A percentile compares a stretch with the other conserved stretches of the same genome.
These are phyloP conservation scores for Cytospora schulzeri DNA, from an alignment of 2,329 filamentous ascomycete genomes.

Conservation along the genomic window DNA sequence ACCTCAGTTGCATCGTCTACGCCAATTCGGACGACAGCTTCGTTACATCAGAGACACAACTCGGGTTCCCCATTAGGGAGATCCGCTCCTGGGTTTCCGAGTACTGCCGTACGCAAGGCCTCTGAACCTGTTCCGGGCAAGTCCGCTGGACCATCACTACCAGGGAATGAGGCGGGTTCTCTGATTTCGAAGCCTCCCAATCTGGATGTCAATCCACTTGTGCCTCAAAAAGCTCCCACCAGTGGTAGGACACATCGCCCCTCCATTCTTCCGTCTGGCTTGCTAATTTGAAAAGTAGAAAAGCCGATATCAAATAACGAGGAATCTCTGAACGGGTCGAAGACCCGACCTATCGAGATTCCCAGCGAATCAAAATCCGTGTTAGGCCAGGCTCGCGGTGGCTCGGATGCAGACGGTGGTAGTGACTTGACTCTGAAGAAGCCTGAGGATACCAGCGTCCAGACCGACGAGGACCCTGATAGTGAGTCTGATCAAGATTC, in stretches of 20 bases:
- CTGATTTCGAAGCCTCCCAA: background rate
- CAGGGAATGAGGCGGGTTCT: background rate
- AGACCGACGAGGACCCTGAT: background rate
- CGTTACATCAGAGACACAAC: slow-evolving; percentile 8
- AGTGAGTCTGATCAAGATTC: background rate
- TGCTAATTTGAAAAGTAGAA: slow-evolving; percentile 7
- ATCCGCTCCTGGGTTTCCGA: background rate
- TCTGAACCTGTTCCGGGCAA: background rate
- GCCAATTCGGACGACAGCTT: slow-evolving; percentile 3
- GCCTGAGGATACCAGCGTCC: background rate
- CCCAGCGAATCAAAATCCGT: background rate
- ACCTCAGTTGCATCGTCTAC: slow-evolving; percentile 3
- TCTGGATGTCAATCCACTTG: background rate
- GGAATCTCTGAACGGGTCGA: no score
- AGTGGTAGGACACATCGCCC: background rate
- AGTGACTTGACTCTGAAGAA: background rate
- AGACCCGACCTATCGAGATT: background rate
- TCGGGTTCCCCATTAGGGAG: slow-evolving; percentile 10
- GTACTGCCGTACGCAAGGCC: background rate
- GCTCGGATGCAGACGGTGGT: background rate
- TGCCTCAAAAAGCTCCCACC: background rate
- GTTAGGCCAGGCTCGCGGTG: background rate
- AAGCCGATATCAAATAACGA: background rate
- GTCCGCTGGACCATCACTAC: background rate
- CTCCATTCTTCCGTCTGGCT: no score